Evolutionary conservation across 2,329 filamentous ascomycete genomes (phyloP).

Genomic region (Fusarium zealandicum): DNA sequence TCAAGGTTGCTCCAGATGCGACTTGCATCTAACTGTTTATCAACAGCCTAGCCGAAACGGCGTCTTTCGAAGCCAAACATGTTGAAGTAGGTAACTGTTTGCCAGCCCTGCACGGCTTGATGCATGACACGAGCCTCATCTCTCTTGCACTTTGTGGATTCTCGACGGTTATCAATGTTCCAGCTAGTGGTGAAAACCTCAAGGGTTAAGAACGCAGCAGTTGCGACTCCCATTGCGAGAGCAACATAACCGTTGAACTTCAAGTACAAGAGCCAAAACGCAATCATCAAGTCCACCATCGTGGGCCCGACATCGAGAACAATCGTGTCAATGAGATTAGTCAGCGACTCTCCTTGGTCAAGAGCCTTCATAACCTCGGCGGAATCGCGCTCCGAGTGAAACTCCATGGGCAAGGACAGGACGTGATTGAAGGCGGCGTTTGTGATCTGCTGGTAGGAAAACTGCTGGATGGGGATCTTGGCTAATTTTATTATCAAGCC

Average conservation of each 20-base stretch:
- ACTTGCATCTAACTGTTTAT: conserved; percentile 35
- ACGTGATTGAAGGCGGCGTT: conserved; percentile 71
- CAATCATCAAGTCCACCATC: conserved; percentile 66
- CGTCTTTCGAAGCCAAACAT: conserved; percentile 43
- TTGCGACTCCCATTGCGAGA: conserved; percentile 45
- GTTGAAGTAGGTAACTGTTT: conserved; percentile 59
- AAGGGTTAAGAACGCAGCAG: conserved; percentile 25
- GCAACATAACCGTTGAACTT: conserved; percentile 69
- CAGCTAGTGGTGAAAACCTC: conserved; percentile 47
- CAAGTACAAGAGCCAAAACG: conserved; percentile 65
- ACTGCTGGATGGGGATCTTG: conserved; percentile 48
- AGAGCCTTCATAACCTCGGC: conserved; percentile 71
- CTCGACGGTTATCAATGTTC: conserved; percentile 50
- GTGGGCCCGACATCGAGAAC: conserved; percentile 68
- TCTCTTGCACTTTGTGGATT: conserved; percentile 50
- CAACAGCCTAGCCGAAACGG: conserved; percentile 40
- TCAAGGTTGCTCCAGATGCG: conserved; percentile 33
- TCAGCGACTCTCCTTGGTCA: conserved; percentile 67
- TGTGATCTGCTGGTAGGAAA: conserved; percentile 61
- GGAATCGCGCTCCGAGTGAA: conserved; percentile 70
- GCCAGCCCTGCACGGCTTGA: conserved; percentile 66
- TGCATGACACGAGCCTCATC: conserved; percentile 62
- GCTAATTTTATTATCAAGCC: conserved; percentile 35
- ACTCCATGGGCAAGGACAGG: conserved; percentile 74
- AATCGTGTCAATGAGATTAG: conserved; percentile 64